Evolutionary conservation across 1,284 basidiomycete genomes (phyloP).

Genomic region (Butyriboletus appendiculatus): DNA sequence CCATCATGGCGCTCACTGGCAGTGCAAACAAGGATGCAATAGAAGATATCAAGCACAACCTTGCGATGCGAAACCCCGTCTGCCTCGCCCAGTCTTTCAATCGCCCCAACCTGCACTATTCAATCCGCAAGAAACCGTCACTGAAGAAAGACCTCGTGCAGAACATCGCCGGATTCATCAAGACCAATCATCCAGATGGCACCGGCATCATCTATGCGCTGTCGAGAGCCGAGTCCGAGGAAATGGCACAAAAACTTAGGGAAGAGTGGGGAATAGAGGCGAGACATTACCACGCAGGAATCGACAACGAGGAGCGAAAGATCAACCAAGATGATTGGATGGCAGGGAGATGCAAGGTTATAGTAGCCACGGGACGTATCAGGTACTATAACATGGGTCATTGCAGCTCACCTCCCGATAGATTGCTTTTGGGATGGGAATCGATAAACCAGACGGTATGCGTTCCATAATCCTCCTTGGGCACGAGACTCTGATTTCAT

Average conservation of each 20-base stretch:
- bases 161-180: slow-evolving; percentile 78
- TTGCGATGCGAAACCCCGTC: slow-evolving; percentile 64
- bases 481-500: neutral
- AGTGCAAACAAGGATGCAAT: slow-evolving; percentile 84
- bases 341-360: slow-evolving; percentile 70
- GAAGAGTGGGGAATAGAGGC: slow-evolving; percentile 62
- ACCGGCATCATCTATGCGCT: slow-evolving; percentile 91
- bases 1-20: slow-evolving; percentile 96
- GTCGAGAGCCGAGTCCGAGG: slow-evolving; percentile 75
- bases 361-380: slow-evolving; percentile 81
- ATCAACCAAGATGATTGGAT: slow-evolving; percentile 78
- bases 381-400: slow-evolving; percentile 1
- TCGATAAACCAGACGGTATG: slow-evolving; percentile 84
- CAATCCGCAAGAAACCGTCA: slow-evolving; percentile 58
- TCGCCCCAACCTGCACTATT: slow-evolving; percentile 85
- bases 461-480: neutral
- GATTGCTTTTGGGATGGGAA: slow-evolving; percentile 97
- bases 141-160: slow-evolving; percentile 54
- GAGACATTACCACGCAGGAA: slow-evolving; percentile 85
- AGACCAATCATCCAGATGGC: slow-evolving; percentile 53
- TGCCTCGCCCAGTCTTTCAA: slow-evolving; percentile 88
- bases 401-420: slow-evolving; percentile 30
- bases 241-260: slow-evolving; percentile 68
- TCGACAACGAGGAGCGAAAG: slow-evolving; percentile 67
- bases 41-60: slow-evolving; percentile 74